These are phyloP conservation scores for Cladosporium oxysporum DNA, from an alignment of 2,329 filamentous ascomycete genomes.

Conservation along the genomic window DNA sequence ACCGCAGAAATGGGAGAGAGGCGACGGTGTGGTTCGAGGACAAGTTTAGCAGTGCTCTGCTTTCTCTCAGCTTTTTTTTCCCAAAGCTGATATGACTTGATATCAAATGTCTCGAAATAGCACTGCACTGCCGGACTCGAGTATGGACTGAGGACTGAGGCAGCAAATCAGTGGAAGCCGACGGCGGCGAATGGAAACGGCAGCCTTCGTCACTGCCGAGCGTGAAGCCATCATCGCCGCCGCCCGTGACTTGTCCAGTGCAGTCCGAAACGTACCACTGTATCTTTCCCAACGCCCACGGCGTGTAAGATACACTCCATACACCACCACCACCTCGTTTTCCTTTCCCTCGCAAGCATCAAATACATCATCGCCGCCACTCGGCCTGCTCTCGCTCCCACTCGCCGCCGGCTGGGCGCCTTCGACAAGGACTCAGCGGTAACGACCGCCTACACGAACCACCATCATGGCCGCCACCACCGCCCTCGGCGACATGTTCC, in stretches of 20 bases:
- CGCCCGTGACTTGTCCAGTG: not conserved
- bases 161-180: not conserved
- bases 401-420: constrained; percentile 18
- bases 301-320: not conserved
- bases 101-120: not conserved
- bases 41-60: not conserved
- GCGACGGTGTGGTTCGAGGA: no score
- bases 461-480: constrained; percentile 21
- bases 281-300: constrained; percentile 7
- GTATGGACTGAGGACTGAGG: not conserved
- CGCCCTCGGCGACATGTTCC: constrained; percentile 12
- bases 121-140: not conserved
- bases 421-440: constrained; percentile 13
- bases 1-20: not conserved
- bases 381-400: not conserved
- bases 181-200: constrained; percentile 8
- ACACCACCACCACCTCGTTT: not conserved
- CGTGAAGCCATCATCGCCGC: constrained; percentile 5
- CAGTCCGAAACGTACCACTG: not conserved
- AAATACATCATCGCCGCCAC: not conserved
- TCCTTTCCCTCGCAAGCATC: constrained; percentile 1
- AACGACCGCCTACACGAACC: constrained; percentile 10
- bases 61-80: not conserved
- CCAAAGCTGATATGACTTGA: not conserved
- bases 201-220: not conserved